Percentiles rank a stretch among this genome's conserved stretches.
Evolutionary conservation across 306 rosid genomes (phyloP).

Genomic region (Alnus rubra): DNA sequence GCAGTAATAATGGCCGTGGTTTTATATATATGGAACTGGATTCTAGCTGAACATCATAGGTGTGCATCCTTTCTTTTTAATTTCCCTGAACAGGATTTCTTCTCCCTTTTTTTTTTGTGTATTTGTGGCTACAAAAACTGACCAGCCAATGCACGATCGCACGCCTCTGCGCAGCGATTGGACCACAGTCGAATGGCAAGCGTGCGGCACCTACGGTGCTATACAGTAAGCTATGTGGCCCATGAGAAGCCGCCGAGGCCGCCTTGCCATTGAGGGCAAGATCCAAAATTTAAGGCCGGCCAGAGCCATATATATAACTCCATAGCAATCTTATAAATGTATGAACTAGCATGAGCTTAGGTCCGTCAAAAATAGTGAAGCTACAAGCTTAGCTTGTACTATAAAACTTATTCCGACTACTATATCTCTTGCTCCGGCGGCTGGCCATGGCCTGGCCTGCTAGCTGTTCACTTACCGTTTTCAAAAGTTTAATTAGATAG

Average conservation of each 20-base stretch:
- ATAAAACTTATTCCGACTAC: not conserved
- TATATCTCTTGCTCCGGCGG: not conserved
- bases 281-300: not conserved
- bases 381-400: not conserved
- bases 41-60: not conserved
- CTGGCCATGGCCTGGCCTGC: not conserved
- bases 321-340: not conserved
- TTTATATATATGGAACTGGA: not conserved
- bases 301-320: not conserved
- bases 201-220: not conserved
- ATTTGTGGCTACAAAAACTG: not conserved
- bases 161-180: conserved; percentile 6
- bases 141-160: conserved; percentile 1
- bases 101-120: not conserved
- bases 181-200: conserved; percentile 15
- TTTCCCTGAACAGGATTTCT: no score
- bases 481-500: not conserved
- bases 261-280: conserved; percentile 1
- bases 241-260: not conserved
- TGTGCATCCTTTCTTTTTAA: not conserved
- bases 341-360: no score
- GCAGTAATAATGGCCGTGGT: not conserved
- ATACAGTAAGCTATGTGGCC: not conserved
- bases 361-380: not conserved
- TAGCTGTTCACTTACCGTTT: no score